Percentiles rank a stretch among this genome's conserved stretches.
Evolutionary conservation across 2,329 filamentous ascomycete genomes (phyloP).

Genomic region (Aspergillus jensenii): DNA sequence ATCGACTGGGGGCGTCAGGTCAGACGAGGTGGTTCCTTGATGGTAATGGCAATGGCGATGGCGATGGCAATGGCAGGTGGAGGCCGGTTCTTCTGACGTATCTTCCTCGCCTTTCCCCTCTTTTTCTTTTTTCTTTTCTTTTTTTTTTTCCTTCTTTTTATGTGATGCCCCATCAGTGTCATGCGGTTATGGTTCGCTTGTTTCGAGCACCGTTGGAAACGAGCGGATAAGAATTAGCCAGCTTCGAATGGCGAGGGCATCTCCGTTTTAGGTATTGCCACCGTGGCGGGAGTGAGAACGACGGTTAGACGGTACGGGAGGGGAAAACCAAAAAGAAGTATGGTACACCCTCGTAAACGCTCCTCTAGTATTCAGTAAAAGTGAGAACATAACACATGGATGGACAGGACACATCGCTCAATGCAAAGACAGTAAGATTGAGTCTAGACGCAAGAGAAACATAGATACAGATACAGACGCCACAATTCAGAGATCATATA

Average conservation of each 20-base stretch:
- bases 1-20: too few species aligned
- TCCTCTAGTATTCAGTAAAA: neutral
- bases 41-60: neutral
- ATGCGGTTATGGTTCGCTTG: neutral
- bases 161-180: neutral
- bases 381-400: too few species aligned
- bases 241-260: neutral
- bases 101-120: neutral
- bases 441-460: constrained; percentile 13
- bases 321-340: neutral
- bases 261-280: neutral
- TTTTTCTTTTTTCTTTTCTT: neutral
- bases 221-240: neutral
- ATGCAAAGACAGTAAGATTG: constrained; percentile 8
- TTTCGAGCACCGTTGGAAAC: neutral
- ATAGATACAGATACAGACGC: constrained; percentile 24
- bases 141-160: neutral
- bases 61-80: too few species aligned
- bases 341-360: neutral
- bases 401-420: neutral
- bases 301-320: too few species aligned
- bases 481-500: constrained; percentile 27
- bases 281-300: neutral
- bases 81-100: neutral
- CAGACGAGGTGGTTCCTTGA: neutral